Conservation (phyloP, 139 green algal species). For the Ostreobium quekettii region DNA sequence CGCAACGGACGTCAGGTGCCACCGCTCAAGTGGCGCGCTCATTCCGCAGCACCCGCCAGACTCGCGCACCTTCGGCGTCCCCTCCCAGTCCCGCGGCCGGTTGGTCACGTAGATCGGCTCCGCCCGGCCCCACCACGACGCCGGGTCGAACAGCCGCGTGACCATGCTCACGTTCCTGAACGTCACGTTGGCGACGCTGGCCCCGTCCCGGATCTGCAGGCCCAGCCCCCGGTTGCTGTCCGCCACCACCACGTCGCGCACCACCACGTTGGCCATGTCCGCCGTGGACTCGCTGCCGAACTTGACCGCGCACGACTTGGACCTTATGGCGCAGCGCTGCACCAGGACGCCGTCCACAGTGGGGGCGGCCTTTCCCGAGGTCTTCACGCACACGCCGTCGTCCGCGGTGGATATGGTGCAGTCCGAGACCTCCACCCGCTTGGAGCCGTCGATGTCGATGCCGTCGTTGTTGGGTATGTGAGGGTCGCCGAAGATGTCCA, state of each 20-base stretch:
- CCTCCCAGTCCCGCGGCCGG: too few species aligned
- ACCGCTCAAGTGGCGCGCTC: too few species aligned
- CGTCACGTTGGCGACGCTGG: conserved; percentile 16
- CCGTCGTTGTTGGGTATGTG: conserved; percentile 36
- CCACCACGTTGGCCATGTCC: conserved; percentile 15
- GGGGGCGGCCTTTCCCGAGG: neutral
- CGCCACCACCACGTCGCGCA: too few species aligned
- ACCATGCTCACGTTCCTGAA: conserved; percentile 10
- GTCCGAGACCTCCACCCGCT: conserved; percentile 16
- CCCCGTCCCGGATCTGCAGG: conserved; percentile 30
- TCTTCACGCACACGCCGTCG: conserved; percentile 36
- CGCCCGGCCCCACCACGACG: too few species aligned
- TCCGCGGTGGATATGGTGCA: conserved; percentile 28
- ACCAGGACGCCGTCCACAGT: conserved; percentile 19
- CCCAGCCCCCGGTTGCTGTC: too few species aligned
- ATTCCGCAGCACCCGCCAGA: too few species aligned
- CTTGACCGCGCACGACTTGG: conserved; percentile 23
- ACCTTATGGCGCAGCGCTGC: too few species aligned
- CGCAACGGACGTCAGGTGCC: too few species aligned
- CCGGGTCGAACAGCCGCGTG: too few species aligned
- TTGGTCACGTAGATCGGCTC: too few species aligned
- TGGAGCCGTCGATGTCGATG: conserved; percentile 27
- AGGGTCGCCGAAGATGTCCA: conserved; percentile 28
- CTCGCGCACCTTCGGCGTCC: too few species aligned
- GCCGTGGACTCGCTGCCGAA: conserved; percentile 10